These are phyloP conservation scores for Medicago lupulina DNA, from an alignment of 306 rosid species.

Conservation along the genomic window DNA sequence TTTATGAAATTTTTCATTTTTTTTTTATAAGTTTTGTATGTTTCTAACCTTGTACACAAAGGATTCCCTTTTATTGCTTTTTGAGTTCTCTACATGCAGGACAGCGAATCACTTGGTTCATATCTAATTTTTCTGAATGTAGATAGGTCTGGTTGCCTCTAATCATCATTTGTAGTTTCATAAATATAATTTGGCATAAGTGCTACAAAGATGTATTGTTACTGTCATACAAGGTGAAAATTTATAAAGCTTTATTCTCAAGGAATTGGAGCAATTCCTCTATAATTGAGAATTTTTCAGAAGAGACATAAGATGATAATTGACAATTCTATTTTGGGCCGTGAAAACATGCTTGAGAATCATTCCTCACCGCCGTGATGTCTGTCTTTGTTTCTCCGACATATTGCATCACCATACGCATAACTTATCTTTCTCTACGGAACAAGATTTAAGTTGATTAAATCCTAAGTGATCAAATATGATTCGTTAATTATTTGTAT, in stretches of 20 bases:
- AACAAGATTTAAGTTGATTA: background rate
- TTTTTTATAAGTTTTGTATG: background rate
- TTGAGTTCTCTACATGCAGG: constrained; percentile 1
- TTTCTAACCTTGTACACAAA: background rate
- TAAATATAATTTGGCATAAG: too few species aligned
- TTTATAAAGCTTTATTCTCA: background rate
- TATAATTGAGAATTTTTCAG: background rate
- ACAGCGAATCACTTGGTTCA: background rate
- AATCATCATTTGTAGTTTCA: background rate
- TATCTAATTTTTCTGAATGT: constrained; percentile 17
- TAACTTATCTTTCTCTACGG: background rate
- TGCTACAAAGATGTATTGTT: background rate
- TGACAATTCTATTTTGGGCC: background rate
- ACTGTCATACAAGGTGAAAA: background rate
- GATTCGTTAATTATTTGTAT: background rate
- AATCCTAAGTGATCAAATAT: background rate
- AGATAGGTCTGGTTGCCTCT: constrained; percentile 4
- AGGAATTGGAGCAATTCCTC: background rate
- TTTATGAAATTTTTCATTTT: background rate
- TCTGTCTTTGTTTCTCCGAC: too few species aligned
- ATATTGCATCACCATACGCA: background rate
- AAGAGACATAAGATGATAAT: background rate
- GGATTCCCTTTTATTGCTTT: background rate
- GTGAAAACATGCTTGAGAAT: background rate
- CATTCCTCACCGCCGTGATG: too few species aligned